Percentiles rank a stretch among this genome's conserved stretches.
These are phyloP conservation scores for Diaporthe humulicola DNA, from an alignment of 2,329 filamentous ascomycete genomes.

Conservation along the genomic window DNA sequence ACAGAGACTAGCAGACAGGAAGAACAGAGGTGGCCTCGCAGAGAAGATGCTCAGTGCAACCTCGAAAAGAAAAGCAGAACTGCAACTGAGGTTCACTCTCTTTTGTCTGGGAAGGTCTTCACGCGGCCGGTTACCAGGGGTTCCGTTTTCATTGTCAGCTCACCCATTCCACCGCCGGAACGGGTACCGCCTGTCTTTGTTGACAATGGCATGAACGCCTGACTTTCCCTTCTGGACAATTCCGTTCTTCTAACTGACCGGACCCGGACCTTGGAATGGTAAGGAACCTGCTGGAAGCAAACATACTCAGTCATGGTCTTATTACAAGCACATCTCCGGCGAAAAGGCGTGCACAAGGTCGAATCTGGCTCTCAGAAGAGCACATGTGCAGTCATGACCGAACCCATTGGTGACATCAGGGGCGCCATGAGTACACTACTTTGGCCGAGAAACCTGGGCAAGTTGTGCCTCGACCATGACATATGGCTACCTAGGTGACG, in stretches of 20 bases:
- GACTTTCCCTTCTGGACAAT: slow-evolving; percentile 20
- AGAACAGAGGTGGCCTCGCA: too few relatives aligned
- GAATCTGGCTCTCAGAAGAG: neutral
- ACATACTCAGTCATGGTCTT: neutral
- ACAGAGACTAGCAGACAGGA: neutral
- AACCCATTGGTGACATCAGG: neutral
- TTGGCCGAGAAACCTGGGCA: neutral
- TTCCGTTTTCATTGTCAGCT: slow-evolving; percentile 33
- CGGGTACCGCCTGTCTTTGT: slow-evolving; percentile 14
- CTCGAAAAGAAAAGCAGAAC: neutral
- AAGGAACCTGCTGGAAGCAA: slow-evolving; percentile 13
- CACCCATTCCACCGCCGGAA: slow-evolving; percentile 31
- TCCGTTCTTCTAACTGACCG: neutral
- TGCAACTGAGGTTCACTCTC: slow-evolving; percentile 8
- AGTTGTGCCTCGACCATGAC: neutral
- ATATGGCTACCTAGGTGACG: neutral
- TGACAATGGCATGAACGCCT: slow-evolving; percentile 24
- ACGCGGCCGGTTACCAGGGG: neutral
- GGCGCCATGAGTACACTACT: neutral
- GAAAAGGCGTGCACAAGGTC: too few relatives aligned
- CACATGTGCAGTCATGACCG: neutral
- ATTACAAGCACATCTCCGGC: neutral
- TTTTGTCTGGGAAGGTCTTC: slow-evolving; percentile 16
- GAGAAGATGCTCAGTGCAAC: neutral
- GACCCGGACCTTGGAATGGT: neutral